Evolutionary conservation across 1,284 basidiomycete species (phyloP).

Genomic region (Polyporus tsugae): DNA sequence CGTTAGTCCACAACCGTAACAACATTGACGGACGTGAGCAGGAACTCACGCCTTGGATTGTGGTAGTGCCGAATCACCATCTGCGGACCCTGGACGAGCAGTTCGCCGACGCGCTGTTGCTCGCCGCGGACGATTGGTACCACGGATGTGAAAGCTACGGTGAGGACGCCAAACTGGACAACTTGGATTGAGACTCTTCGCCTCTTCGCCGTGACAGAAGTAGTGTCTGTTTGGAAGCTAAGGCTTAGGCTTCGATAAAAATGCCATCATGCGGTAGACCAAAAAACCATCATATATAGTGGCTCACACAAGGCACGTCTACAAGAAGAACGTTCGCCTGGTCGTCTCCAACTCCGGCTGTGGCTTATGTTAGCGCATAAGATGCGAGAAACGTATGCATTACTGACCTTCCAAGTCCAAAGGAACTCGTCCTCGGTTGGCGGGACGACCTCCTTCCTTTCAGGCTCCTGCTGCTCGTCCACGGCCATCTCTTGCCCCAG

Average conservation of each 20-base stretch:
- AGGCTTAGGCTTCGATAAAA: neutral
- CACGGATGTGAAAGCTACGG: neutral
- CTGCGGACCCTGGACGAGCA: no score
- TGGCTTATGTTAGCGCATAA: slow-evolving; percentile 11
- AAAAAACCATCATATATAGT: neutral
- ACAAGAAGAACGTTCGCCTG: slow-evolving; percentile 84
- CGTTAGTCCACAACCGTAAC: no score
- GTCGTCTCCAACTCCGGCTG: slow-evolving; percentile 83
- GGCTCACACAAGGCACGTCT: slow-evolving; percentile 15
- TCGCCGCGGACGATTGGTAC: no score
- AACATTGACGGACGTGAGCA: no score
- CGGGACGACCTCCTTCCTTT: slow-evolving; percentile 46
- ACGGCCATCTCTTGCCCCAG: neutral
- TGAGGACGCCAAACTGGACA: no score
- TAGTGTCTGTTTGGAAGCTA: neutral
- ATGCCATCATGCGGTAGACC: neutral
- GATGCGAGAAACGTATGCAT: slow-evolving; percentile 11
- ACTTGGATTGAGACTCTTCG: no score
- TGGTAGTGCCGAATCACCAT: no score
- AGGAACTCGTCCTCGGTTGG: slow-evolving; percentile 76
- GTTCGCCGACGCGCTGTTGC: no score
- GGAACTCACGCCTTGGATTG: no score
- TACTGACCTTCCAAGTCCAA: slow-evolving; percentile 83
- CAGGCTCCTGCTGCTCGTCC: neutral
- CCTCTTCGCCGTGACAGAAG: neutral